These are phyloP conservation scores for Hypholoma fasciculare DNA, from an alignment of 768 basidiomycete genomes.

Conservation along the genomic window DNA sequence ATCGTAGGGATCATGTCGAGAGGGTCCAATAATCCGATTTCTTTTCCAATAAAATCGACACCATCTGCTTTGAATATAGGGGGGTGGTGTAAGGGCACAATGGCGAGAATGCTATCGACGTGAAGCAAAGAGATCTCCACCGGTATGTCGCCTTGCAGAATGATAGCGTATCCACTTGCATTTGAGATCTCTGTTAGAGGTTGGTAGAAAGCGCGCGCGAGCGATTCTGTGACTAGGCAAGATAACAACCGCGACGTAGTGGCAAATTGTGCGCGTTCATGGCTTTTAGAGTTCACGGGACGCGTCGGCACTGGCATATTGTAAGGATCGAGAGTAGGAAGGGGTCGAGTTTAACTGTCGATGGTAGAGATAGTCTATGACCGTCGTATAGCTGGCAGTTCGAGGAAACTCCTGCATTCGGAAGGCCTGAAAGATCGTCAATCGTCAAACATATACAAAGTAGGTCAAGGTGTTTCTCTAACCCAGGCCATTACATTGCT, in stretches of 20 bases:
- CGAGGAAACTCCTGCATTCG: too few species aligned
- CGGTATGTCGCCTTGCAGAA: slow-evolving; percentile 34
- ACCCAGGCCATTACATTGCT: too few species aligned
- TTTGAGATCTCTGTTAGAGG: slow-evolving; percentile 30
- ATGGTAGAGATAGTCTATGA: too few species aligned
- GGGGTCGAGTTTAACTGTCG: too few species aligned
- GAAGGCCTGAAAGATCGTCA: too few species aligned
- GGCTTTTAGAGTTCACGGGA: background rate
- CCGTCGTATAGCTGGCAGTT: too few species aligned
- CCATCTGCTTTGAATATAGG: slow-evolving; percentile 44
- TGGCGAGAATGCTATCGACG: slow-evolving; percentile 40
- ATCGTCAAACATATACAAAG: too few species aligned
- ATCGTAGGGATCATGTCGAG: slow-evolving; percentile 51
- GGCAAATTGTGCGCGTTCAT: slow-evolving; percentile 47
- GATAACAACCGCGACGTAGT: slow-evolving; percentile 52
- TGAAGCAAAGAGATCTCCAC: slow-evolving; percentile 26
- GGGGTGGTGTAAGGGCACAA: slow-evolving; percentile 44
- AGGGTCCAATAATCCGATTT: slow-evolving; percentile 54
- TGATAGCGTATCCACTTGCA: slow-evolving; percentile 38
- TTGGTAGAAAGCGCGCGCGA: slow-evolving; percentile 47
- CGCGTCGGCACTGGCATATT: background rate
- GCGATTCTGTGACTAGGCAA: slow-evolving; percentile 58
- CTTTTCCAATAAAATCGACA: slow-evolving; percentile 27
- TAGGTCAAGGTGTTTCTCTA: too few species aligned
- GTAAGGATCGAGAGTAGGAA: background rate